These are phyloP conservation scores for Calvatia gigantea DNA, from an alignment of 768 basidiomycete genomes.

Conservation along the genomic window DNA sequence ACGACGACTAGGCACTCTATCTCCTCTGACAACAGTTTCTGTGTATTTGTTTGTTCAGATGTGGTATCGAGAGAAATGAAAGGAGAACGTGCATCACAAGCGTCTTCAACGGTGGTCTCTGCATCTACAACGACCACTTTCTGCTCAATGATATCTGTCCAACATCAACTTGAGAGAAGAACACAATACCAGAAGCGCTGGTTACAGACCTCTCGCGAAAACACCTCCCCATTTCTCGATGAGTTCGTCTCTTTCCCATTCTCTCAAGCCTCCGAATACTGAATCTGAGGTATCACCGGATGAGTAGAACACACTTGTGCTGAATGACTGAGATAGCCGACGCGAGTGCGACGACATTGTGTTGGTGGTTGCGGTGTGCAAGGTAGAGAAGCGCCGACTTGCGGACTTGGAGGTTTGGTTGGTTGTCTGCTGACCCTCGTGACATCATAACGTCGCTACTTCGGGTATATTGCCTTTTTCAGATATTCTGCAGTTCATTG, in stretches of 20 bases:
- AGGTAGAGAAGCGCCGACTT: too few species aligned
- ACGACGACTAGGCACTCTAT: conserved; percentile 62
- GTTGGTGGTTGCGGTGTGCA: background rate
- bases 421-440: too few species aligned
- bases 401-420: too few species aligned
- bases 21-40: conserved; percentile 37
- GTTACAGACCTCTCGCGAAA: conserved; percentile 52
- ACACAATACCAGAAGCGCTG: background rate
- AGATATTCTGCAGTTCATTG: too few species aligned
- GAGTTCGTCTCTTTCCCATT: conserved; percentile 40
- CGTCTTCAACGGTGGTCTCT: conserved; percentile 77
- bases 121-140: conserved; percentile 63
- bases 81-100: conserved; percentile 60
- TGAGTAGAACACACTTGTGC: conserved; percentile 29
- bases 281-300: conserved; percentile 12
- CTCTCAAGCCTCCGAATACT: conserved; percentile 22
- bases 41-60: background rate
- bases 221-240: conserved; percentile 53
- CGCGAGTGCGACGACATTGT: background rate
- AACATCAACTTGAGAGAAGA: background rate
- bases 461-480: too few species aligned
- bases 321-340: conserved; percentile 34
- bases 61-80: background rate
- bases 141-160: conserved; percentile 65
- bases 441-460: conserved; percentile 10